phyloP scores from a whole-genome alignment of 2,329 filamentous ascomycete species.

The Apiospora koreana region DNA sequence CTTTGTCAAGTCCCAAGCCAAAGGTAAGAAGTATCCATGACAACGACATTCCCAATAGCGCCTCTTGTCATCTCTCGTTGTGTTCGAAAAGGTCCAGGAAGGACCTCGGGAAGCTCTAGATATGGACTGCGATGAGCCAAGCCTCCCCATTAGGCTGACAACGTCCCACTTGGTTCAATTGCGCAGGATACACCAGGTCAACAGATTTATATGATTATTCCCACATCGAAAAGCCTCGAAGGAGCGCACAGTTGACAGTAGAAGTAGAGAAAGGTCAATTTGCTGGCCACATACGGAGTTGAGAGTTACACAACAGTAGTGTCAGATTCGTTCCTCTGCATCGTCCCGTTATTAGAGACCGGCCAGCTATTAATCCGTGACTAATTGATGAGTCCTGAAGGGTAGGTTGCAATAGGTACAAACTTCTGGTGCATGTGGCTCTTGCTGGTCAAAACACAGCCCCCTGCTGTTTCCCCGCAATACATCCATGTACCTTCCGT shows the following conservation, averaged over 20 bases:
- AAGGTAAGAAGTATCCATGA: constrained; percentile 7
- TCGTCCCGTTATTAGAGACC: too few species aligned
- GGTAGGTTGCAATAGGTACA: too few species aligned
- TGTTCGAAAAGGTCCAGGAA: background rate
- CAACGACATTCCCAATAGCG: background rate
- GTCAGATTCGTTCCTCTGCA: too few species aligned
- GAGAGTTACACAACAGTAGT: background rate
- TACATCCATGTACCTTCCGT: background rate
- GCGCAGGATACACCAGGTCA: background rate
- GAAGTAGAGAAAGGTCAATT: too few species aligned
- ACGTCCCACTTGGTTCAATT: background rate
- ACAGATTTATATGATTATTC: background rate
- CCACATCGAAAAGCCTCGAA: background rate
- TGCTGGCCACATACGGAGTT: background rate
- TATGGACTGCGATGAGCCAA: background rate
- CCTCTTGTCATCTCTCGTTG: background rate
- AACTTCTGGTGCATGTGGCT: background rate
- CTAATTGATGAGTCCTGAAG: too few species aligned
- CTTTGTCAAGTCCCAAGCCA: background rate
- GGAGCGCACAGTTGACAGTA: background rate
- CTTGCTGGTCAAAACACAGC: background rate
- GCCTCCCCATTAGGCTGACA: background rate
- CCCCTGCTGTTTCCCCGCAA: constrained; percentile 4
- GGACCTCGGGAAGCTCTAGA: background rate
- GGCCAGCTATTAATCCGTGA: too few species aligned